Percentiles rank a stretch among this genome's conserved stretches.
Evolutionary conservation across 1,139 yeast genomes (phyloP).

Genomic region (Scheffersomyces stambukii): DNA sequence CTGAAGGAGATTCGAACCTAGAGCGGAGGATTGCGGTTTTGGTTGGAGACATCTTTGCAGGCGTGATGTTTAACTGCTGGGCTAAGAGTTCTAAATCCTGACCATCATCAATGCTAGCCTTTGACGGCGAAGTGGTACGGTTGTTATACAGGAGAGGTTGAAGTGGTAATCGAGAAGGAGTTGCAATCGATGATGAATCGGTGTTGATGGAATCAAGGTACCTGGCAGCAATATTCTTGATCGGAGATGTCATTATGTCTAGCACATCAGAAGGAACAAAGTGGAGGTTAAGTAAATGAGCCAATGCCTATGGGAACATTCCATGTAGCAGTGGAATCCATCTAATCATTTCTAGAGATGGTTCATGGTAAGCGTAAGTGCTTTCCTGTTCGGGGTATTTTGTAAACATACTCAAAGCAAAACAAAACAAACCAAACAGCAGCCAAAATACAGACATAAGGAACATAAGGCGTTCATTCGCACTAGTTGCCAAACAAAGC

Average conservation of each 20-base stretch:
- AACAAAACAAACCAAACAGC: no score
- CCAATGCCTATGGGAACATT: no score
- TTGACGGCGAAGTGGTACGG: slow-evolving; percentile 5
- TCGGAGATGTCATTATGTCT: slow-evolving; percentile 2
- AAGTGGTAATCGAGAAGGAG: no score
- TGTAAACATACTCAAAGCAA: no score
- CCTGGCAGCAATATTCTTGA: slow-evolving; percentile 26
- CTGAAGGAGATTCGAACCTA: slow-evolving; percentile 43
- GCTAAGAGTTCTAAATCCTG: slow-evolving; percentile 41
- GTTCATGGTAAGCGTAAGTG: no score
- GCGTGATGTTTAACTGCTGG: slow-evolving; percentile 30
- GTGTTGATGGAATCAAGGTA: slow-evolving; percentile 31
- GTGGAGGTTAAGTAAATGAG: no score
- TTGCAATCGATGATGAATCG: slow-evolving; percentile 13
- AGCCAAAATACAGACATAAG: no score
- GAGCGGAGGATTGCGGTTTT: slow-evolving; percentile 21
- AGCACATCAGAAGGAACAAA: slow-evolving; percentile 2
- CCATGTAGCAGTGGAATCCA: no score
- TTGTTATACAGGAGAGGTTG: slow-evolving; percentile 29
- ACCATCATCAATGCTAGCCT: slow-evolving; percentile 12
- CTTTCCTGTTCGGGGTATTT: no score
- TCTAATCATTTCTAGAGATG: no score
- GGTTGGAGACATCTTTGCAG: slow-evolving; percentile 6
- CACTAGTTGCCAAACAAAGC: no score
- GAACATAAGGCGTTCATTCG: no score